Evolutionary conservation across 192 early-diverging fungal species (phyloP), one percentile per base, ranked within the genome.

Genomic region (Coemansia sp.): DNA sequence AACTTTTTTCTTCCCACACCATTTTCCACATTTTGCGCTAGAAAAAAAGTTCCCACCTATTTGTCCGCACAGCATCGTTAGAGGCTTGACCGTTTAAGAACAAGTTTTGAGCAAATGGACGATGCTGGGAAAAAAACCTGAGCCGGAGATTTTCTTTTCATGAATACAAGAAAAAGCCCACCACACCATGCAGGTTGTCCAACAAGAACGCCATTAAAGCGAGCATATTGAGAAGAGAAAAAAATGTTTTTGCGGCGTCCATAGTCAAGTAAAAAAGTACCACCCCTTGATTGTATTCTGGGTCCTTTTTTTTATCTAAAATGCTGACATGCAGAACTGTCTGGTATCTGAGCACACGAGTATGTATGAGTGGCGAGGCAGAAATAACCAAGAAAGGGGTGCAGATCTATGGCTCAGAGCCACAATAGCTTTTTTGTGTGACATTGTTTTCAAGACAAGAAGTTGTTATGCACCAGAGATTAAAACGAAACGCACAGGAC

Each of bases 1-100:
- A n/a, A n/a, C n/a, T n/a, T n/a, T n/a, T n/a, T n/a, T n/a, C 38
- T 39, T 39, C 38, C 38, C 38, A 39, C 38, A 39, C 38, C 17
- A 17, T n/a, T 19, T 19, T 14, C 19, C n/a, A n/a, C n/a, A n/a
- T 20, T 8, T 15, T 39, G n/a, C 7, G 19, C 14, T 17, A 19
- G 15, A 39, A 20, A 17, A 39, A 11, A 35, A 39, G 19, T 39
- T 39, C 38, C 38, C 38, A 39, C 38, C 14, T 39, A 17, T 39
- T 39, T 19, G 35, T 39, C 38, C 17, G 38, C 6, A 14, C 14
- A 15, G 19, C 38, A 14, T 39, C 38, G 4, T 29, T 39, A 15
- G 38, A 39, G 8, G 15, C 38, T 14, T 39, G n/a, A n/a, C n/a
- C n/a, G n/a, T n/a, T n/a, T 38, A n/a, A 38, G n/a, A 38, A 38